A percentile compares a stretch with the other conserved stretches of the same genome.
These are phyloP conservation scores for Acacia pycnantha DNA, from an alignment of 331 rosid species.

Conservation along the genomic window DNA sequence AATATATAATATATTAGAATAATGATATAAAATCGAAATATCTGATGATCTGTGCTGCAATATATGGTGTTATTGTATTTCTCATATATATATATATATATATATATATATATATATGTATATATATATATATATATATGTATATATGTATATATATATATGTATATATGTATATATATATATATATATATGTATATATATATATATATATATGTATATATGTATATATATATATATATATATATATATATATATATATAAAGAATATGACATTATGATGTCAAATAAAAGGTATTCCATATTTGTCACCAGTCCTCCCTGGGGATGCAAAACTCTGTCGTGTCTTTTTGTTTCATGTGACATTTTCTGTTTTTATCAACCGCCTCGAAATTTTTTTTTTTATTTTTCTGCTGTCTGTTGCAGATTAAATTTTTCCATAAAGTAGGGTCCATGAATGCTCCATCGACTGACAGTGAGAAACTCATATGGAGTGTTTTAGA, in stretches of 20 bases:
- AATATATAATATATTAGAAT: neutral
- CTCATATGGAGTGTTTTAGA: slow-evolving; percentile 87
- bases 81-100: too few relatives aligned
- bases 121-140: neutral
- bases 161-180: neutral
- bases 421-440: slow-evolving; percentile 90
- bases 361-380: neutral
- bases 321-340: neutral
- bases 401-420: slow-evolving; percentile 28
- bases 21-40: neutral
- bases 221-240: neutral
- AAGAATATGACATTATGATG: neutral
- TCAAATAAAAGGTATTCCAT: neutral
- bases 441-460: slow-evolving; percentile 67
- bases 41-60: neutral
- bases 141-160: neutral
- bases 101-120: too few relatives aligned
- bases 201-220: neutral
- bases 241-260: neutral
- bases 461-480: slow-evolving; percentile 70
- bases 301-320: neutral
- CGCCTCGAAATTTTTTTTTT: too few relatives aligned
- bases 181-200: neutral
- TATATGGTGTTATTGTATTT: neutral
- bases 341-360: neutral